Conservation (phyloP, 2,329 filamentous ascomycete species). For the Aspergillus bombycis region DNA sequence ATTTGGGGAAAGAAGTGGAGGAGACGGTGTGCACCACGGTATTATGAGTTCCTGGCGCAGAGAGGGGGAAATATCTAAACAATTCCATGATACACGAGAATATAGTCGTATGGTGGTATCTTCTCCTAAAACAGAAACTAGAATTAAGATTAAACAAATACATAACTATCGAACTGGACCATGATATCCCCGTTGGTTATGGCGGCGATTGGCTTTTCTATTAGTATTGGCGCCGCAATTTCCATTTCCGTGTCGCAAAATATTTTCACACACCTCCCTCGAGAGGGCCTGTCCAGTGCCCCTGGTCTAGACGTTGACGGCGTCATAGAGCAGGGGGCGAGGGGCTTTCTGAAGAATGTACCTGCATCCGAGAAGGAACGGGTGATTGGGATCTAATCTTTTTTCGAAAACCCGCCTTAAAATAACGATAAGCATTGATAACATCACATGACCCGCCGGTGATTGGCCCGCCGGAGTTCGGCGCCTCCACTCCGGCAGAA, state of each 20-base stretch:
- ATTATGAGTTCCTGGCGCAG: slow-evolving; percentile 6
- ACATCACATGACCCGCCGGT: neutral
- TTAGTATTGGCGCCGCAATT: neutral
- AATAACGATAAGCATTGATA: too few relatives aligned
- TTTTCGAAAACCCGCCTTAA: too few relatives aligned
- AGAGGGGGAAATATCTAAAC: neutral
- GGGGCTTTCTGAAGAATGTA: neutral
- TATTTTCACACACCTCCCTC: neutral
- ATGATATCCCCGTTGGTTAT: neutral
- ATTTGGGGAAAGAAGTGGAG: slow-evolving; percentile 5
- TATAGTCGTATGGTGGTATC: too few relatives aligned
- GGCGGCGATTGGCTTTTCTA: neutral
- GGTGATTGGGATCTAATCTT: neutral
- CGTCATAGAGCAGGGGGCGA: neutral
- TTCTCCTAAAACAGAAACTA: too few relatives aligned
- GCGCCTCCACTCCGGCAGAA: slow-evolving; percentile 4
- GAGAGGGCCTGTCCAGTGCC: neutral
- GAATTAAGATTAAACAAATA: too few relatives aligned
- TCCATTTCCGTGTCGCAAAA: neutral
- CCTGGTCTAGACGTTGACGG: neutral
- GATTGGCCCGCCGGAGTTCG: slow-evolving; percentile 6
- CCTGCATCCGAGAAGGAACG: neutral
- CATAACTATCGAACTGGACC: too few relatives aligned
- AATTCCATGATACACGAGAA: neutral
- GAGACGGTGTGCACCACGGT: neutral